phyloP scores from a whole-genome alignment of 1,284 basidiomycete species.

The Sanghuangporus weigelae region DNA sequence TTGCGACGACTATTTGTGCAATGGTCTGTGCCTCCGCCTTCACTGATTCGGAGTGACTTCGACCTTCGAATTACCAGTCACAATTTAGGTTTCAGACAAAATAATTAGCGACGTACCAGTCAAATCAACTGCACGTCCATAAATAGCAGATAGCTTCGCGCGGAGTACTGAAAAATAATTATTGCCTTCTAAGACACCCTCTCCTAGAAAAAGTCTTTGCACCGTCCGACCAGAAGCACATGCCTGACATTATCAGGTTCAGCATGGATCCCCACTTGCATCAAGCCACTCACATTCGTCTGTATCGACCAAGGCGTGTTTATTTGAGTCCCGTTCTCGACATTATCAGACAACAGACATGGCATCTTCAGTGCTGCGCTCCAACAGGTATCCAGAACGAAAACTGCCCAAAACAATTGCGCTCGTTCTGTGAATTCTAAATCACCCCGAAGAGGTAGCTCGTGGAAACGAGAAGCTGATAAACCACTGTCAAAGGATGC shows the following conservation, averaged over 20 bases:
- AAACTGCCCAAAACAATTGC: constrained; percentile 67
- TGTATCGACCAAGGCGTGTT: constrained; percentile 64
- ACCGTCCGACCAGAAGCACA: neutral
- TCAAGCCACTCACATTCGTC: constrained; percentile 34
- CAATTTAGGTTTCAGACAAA: neutral
- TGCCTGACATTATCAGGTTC: neutral
- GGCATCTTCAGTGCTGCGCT: constrained; percentile 56
- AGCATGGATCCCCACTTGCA: neutral
- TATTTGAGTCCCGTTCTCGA: constrained; percentile 34
- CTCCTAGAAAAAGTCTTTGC: constrained; percentile 3
- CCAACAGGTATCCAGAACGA: constrained; percentile 59
- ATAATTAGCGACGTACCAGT: neutral
- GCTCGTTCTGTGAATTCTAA: constrained; percentile 59
- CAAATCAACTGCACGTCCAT: constrained; percentile 10
- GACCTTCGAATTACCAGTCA: neutral
- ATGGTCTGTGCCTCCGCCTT: neutral
- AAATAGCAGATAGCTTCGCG: constrained; percentile 14
- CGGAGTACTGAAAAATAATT: constrained; percentile 1
- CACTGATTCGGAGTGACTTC: neutral
- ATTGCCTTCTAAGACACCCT: neutral
- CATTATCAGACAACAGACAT: constrained; percentile 33
- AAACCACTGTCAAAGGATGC: neutral
- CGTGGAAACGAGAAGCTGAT: neutral
- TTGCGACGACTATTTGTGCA: constrained; percentile 10
- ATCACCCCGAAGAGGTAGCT: constrained; percentile 30